phyloP scores from a whole-genome alignment of 495 filamentous ascomycete genomes.

The Trichocladium antarcticum region DNA sequence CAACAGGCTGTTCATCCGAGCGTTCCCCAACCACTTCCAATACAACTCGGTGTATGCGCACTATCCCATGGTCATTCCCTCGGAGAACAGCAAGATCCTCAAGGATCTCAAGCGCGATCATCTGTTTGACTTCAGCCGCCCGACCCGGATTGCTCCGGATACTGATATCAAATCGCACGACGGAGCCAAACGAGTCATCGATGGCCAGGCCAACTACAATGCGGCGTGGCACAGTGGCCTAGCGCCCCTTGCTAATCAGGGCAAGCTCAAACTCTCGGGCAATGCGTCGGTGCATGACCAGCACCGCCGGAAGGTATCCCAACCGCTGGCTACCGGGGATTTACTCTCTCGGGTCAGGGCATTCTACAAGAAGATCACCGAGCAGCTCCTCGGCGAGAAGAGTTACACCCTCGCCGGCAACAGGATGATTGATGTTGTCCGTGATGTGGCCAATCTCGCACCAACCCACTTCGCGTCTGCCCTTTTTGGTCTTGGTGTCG shows the following conservation, averaged over 20 bases:
- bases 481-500: conserved; percentile 63
- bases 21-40: conserved; percentile 73
- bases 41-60: conserved; percentile 76
- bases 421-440: conserved; percentile 63
- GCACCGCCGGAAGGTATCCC: conserved; percentile 43
- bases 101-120: conserved; percentile 58
- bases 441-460: conserved; percentile 64
- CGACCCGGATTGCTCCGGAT: conserved; percentile 39
- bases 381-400: conserved; percentile 52
- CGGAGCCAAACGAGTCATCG: conserved; percentile 52
- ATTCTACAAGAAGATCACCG: conserved; percentile 55
- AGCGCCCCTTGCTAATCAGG: conserved; percentile 38
- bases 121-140: conserved; percentile 60
- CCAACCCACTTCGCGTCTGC: conserved; percentile 61
- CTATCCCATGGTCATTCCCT: conserved; percentile 65
- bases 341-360: conserved; percentile 48
- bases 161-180: conserved; percentile 50
- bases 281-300: conserved; percentile 38
- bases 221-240: conserved; percentile 50
- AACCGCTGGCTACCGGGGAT: conserved; percentile 46
- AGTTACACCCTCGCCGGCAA: conserved; percentile 47
- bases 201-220: conserved; percentile 52
- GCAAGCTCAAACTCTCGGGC: conserved; percentile 43
- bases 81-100: conserved; percentile 62
- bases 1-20: conserved; percentile 69